phyloP scores from a whole-genome alignment of 2,329 filamentous ascomycete species.

The Ascochyta clinopodiicola region DNA sequence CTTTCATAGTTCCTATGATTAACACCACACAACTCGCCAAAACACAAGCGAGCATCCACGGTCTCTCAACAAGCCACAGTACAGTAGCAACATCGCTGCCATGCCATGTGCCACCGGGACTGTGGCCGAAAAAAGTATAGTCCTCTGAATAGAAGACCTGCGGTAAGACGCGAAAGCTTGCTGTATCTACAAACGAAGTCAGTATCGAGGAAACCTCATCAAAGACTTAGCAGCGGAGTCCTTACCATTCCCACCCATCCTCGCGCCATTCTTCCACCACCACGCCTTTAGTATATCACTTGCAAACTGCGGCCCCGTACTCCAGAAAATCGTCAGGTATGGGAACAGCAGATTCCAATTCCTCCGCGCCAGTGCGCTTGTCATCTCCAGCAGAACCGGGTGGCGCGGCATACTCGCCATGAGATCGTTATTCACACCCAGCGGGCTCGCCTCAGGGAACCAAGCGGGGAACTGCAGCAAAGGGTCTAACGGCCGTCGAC shows the following conservation, averaged over 20 bases:
- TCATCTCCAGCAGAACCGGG: slow-evolving; percentile 30
- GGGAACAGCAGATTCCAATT: slow-evolving; percentile 30
- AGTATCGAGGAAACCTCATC: neutral
- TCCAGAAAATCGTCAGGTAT: slow-evolving; percentile 41
- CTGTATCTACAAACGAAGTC: slow-evolving; percentile 1
- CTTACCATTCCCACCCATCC: neutral
- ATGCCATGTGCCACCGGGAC: slow-evolving; percentile 42
- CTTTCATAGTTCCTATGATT: neutral
- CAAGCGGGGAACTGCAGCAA: slow-evolving; percentile 26
- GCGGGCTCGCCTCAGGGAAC: slow-evolving; percentile 28
- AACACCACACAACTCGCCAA: neutral
- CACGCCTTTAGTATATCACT: slow-evolving; percentile 35
- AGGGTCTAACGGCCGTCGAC: slow-evolving; percentile 26
- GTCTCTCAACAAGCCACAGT: slow-evolving; percentile 32
- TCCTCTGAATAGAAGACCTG: slow-evolving; percentile 39
- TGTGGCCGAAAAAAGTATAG: slow-evolving; percentile 41
- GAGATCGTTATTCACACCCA: slow-evolving; percentile 33
- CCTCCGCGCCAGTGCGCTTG: slow-evolving; percentile 10
- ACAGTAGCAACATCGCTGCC: slow-evolving; percentile 36
- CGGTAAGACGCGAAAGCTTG: slow-evolving; percentile 30
- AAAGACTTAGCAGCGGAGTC: neutral
- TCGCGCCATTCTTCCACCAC: slow-evolving; percentile 9
- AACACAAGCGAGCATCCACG: slow-evolving; percentile 12
- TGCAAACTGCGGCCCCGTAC: slow-evolving; percentile 37
- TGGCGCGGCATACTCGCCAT: slow-evolving; percentile 30